Percentiles rank a stretch among this genome's conserved stretches.
These are phyloP conservation scores for Tylopilus subfusipes DNA, from an alignment of 768 basidiomycete species.

Conservation along the genomic window DNA sequence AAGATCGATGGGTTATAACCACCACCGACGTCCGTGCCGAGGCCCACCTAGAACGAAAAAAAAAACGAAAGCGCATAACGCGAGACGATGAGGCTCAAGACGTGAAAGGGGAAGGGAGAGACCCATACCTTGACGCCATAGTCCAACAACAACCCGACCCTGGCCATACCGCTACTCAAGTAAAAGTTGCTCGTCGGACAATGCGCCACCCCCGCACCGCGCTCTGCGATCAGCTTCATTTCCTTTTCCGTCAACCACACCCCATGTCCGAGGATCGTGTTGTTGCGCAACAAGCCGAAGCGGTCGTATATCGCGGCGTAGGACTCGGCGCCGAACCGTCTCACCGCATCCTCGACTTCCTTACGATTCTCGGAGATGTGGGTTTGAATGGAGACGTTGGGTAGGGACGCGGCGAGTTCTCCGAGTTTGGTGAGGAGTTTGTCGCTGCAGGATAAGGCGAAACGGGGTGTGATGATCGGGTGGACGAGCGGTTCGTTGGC, in stretches of 20 bases:
- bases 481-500: conserved; percentile 60
- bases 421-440: conserved; percentile 61
- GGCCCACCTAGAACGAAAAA: conserved; percentile 57
- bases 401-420: conserved; percentile 49
- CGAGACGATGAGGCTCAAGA: background rate
- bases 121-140: conserved; percentile 70
- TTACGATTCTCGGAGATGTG: conserved; percentile 81
- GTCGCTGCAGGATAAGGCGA: conserved; percentile 81
- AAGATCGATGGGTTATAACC: conserved; percentile 81
- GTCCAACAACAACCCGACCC: conserved; percentile 73
- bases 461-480: conserved; percentile 89
- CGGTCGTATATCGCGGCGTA: conserved; percentile 82
- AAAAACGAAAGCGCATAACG: background rate
- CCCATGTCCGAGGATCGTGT: conserved; percentile 85
- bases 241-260: conserved; percentile 74
- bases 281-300: conserved; percentile 64
- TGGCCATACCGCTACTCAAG: conserved; percentile 77
- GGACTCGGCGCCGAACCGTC: conserved; percentile 61
- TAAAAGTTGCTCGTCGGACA: conserved; percentile 95
- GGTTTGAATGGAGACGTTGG: conserved; percentile 75
- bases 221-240: conserved; percentile 58
- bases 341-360: conserved; percentile 62
- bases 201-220: conserved; percentile 77
- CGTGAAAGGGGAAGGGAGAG: background rate
- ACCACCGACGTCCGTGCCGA: conserved; percentile 89